Evolutionary conservation across 2,329 filamentous ascomycete genomes (phyloP), one percentile per base, ranked within the genome.

Genomic region (Curvularia verruculosa): DNA sequence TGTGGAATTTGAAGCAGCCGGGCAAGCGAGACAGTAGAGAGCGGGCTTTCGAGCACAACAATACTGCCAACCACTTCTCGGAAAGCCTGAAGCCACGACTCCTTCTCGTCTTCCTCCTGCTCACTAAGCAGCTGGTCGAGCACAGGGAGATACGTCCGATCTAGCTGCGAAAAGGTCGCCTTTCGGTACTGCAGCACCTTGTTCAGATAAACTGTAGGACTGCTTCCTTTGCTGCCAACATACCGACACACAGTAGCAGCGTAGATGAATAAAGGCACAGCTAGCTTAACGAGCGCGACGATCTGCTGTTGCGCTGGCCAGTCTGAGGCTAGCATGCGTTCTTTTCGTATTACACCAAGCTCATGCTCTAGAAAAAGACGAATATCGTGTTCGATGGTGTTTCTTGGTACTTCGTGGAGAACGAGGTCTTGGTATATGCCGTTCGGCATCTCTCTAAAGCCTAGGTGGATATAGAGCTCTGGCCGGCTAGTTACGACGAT

Each of bases 231-330:
- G 7, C 15, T 53, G 31, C 59, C 49, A 47, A 73, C 34, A 54
- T 65, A 71, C 36, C 64, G 65, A 52, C 60, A 71, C 12, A 71
- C 12, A 2, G 68, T 71, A 26, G 63, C 63, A 43, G 75, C 70
- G 34, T 61, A 74, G 52, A 77, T 77, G 51, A 77, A 77, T 26
- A 77, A 58, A n/a, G 58, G 61, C 28, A 39, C 68, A 64, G 54
- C 67, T 47, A 41, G 70, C 49, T 67, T 36, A 43, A 73, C 66
- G 8, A 77, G 59, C 8, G 50, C 56, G 5, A 63, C 28, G n/a
- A 74, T 65, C 37, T 52, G 52, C 3, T 72, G 43, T 39, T 51
- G 15, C 5, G 60, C 34, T 37, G 34, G 34, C 34, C 34, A 37
- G 54, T 39, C 60, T 51, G 39, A 34, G 21, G 57, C 43, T 15